These are phyloP conservation scores for Deinandra increscens DNA, from an alignment of 129 eudicot species.

Conservation along the genomic window DNA sequence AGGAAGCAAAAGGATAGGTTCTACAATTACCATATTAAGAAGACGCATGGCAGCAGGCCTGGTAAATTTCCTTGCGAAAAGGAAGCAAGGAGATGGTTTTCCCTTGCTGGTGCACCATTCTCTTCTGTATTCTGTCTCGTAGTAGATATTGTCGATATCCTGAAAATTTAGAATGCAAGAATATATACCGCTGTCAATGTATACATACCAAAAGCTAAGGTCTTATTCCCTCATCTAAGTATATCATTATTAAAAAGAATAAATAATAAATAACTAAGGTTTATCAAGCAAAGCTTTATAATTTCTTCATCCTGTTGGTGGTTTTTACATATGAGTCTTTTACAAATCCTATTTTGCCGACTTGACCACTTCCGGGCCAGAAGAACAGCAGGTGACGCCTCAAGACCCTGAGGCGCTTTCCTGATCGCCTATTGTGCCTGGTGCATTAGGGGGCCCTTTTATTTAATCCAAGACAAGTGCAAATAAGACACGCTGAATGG, in stretches of 20 bases:
- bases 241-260: neutral
- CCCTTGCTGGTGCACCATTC: constrained; percentile 98
- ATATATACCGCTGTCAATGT: neutral
- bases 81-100: constrained; percentile 84
- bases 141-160: constrained; percentile 80
- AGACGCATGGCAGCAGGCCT: constrained; percentile 89
- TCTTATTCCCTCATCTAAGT: neutral
- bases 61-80: constrained; percentile 91
- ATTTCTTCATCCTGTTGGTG: too few species aligned
- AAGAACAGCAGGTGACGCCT: too few species aligned
- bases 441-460: too few species aligned
- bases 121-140: constrained; percentile 83
- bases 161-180: constrained; percentile 26
- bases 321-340: too few species aligned
- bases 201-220: constrained; percentile 21
- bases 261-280: too few species aligned
- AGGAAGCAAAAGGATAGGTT: neutral
- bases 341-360: too few species aligned
- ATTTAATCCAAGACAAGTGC: too few species aligned
- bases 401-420: too few species aligned
- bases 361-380: too few species aligned
- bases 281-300: too few species aligned
- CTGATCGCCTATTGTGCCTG: too few species aligned
- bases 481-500: neutral
- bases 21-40: constrained; percentile 61